Conservation (phyloP, 1,284 basidiomycete genomes). For the Polyporus tsugae region DNA sequence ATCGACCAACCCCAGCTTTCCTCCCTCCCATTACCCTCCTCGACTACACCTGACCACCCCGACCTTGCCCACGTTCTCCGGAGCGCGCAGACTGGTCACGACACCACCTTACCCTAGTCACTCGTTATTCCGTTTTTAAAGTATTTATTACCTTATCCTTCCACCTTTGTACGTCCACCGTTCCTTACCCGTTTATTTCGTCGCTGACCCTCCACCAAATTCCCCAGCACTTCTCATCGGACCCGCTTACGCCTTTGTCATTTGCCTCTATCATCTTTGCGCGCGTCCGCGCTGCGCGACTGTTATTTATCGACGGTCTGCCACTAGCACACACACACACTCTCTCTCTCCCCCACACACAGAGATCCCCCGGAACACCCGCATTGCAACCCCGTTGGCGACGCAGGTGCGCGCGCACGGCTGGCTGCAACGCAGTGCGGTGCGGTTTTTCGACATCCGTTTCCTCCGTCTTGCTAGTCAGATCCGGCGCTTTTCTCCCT, state of each 20-base stretch:
- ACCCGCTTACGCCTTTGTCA: neutral
- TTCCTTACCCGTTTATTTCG: neutral
- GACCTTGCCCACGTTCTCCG: slow-evolving; percentile 3
- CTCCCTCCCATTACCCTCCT: slow-evolving; percentile 2
- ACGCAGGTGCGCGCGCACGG: slow-evolving; percentile 34
- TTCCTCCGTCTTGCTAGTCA: slow-evolving; percentile 33
- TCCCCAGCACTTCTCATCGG: neutral
- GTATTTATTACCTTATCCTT: slow-evolving; percentile 32
- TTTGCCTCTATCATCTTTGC: neutral
- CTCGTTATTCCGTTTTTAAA: slow-evolving; percentile 28
- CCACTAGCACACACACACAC: slow-evolving; percentile 15
- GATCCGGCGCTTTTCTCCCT: slow-evolving; percentile 19
- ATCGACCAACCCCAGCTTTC: neutral
- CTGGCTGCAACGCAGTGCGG: slow-evolving; percentile 32
- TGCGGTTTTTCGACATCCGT: slow-evolving; percentile 18
- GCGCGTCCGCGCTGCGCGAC: slow-evolving; percentile 9
- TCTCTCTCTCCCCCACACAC: no score
- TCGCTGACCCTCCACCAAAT: neutral
- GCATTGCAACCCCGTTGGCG: slow-evolving; percentile 33
- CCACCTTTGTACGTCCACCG: slow-evolving; percentile 18
- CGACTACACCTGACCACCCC: neutral
- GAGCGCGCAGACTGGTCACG: slow-evolving; percentile 19
- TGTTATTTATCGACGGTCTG: slow-evolving; percentile 30
- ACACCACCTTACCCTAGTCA: slow-evolving; percentile 30
- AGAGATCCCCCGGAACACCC: slow-evolving; percentile 22